Conservation (phyloP, 192 early-diverging fungal genomes). For the Martensiomyces pterosporus region DNA sequence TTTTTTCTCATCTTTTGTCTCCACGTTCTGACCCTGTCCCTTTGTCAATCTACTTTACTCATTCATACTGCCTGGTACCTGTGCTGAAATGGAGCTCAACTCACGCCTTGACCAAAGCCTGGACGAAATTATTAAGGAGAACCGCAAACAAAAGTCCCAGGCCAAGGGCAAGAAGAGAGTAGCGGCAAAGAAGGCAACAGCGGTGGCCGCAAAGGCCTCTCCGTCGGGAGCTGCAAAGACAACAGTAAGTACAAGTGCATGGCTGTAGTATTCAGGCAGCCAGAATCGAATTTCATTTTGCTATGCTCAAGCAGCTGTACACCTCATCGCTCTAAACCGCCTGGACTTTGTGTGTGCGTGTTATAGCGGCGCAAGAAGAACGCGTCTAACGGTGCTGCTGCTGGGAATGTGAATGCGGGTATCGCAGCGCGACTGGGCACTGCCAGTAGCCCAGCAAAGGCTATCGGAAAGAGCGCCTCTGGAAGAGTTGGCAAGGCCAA, state of each 20-base stretch:
- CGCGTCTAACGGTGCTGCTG: not conserved
- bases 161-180: conserved; percentile 8
- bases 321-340: too few relatives aligned
- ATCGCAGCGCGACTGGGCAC: conserved; percentile 22
- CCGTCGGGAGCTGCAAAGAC: conserved; percentile 8
- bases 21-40: too few relatives aligned
- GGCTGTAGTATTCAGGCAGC: not conserved
- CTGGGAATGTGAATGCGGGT: conserved; percentile 2
- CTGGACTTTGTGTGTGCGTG: not conserved
- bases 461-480: conserved; percentile 1
- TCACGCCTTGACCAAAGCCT: conserved; percentile 43
- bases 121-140: conserved; percentile 39
- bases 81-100: conserved; percentile 24
- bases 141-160: conserved; percentile 7
- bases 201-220: not conserved
- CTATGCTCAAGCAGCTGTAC: not conserved
- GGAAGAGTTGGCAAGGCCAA: conserved; percentile 11
- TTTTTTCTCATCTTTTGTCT: too few relatives aligned
- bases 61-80: too few relatives aligned
- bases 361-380: conserved; percentile 37
- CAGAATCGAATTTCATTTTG: not conserved
- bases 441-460: not conserved
- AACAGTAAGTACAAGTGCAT: conserved; percentile 8
- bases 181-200: conserved; percentile 16
- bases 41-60: too few relatives aligned